phyloP scores from a whole-genome alignment of 2,329 filamentous ascomycete genomes.

The Apiospora hydei region DNA sequence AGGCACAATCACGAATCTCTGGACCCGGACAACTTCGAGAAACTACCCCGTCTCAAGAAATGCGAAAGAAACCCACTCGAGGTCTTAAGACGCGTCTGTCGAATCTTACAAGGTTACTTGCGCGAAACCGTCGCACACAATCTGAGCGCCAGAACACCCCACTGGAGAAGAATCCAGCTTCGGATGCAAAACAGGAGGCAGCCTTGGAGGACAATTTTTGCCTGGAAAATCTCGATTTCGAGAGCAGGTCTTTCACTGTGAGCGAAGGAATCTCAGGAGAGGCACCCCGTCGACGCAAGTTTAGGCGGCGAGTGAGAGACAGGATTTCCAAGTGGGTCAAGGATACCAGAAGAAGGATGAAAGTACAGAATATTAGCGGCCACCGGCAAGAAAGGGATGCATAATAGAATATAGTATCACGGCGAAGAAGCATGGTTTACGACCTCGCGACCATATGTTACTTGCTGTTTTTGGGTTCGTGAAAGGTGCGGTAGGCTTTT shows the following conservation, averaged over 20 bases:
- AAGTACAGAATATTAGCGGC: conserved; percentile 32
- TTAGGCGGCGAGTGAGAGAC: conserved; percentile 37
- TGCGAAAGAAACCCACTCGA: not conserved
- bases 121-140: not conserved
- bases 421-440: not conserved
- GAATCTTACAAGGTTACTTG: conserved; percentile 7
- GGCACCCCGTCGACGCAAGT: conserved; percentile 26
- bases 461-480: not conserved
- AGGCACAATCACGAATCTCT: not conserved
- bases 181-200: conserved; percentile 15
- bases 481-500: not conserved
- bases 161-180: not conserved
- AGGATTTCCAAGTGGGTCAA: conserved; percentile 39
- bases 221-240: conserved; percentile 28
- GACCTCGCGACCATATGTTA: not conserved
- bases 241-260: conserved; percentile 26
- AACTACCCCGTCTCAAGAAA: not conserved
- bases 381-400: conserved; percentile 23
- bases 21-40: not conserved
- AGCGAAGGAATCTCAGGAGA: conserved; percentile 27
- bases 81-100: conserved; percentile 10
- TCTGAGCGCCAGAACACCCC: conserved; percentile 10
- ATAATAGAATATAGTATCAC: not conserved
- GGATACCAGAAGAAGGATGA: conserved; percentile 36
- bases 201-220: conserved; percentile 23